Evolutionary conservation across 495 filamentous ascomycete species (phyloP).

Genomic region (Clavariopsis aquatica): DNA sequence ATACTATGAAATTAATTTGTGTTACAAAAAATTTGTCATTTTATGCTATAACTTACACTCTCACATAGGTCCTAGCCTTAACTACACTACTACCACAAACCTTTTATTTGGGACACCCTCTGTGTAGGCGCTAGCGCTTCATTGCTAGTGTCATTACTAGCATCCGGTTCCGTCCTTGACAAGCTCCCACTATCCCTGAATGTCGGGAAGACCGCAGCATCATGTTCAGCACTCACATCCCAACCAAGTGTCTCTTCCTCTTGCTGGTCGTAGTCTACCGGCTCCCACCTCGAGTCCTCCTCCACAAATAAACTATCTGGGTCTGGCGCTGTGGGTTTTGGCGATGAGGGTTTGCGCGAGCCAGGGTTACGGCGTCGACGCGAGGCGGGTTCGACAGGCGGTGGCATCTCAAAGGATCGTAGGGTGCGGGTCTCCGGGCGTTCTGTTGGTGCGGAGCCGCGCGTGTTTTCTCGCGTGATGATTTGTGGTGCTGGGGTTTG

Average conservation of each 20-base stretch:
- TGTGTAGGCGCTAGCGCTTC: constrained; percentile 65
- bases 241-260: constrained; percentile 71
- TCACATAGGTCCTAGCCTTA: too few species aligned
- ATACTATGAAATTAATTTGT: too few species aligned
- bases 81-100: constrained; percentile 36
- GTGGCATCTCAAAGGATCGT: constrained; percentile 41
- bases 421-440: constrained; percentile 15
- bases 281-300: constrained; percentile 79
- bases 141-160: constrained; percentile 21
- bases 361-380: constrained; percentile 33
- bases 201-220: constrained; percentile 43
- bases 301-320: constrained; percentile 78
- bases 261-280: constrained; percentile 65
- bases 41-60: too few species aligned
- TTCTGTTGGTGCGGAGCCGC: constrained; percentile 28
- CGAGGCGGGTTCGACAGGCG: constrained; percentile 39
- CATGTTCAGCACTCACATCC: constrained; percentile 66
- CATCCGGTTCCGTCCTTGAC: constrained; percentile 39
- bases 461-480: constrained; percentile 29
- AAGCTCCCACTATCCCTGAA: constrained; percentile 43
- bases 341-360: constrained; percentile 14
- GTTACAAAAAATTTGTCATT: too few species aligned
- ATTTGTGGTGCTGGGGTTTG: constrained; percentile 18
- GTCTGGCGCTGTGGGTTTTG: constrained; percentile 58
- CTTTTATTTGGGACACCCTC: constrained; percentile 58